Conservation (phyloP, 2,329 filamentous ascomycete genomes). For the Xylariaceae sp. region DNA sequence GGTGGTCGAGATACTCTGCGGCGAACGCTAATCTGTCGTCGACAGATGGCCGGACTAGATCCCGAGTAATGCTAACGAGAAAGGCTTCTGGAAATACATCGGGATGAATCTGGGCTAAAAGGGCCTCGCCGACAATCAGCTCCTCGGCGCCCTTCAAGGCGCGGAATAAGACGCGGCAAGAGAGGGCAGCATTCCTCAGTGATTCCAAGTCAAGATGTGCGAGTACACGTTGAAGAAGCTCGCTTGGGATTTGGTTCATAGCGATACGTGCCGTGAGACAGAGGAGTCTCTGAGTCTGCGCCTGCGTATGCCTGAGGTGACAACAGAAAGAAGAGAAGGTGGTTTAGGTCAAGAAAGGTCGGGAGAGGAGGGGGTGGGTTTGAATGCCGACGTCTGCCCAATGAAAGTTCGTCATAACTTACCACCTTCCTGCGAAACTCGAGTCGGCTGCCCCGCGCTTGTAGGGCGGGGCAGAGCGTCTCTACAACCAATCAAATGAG, state of each 20-base stretch:
- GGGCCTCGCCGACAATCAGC: slow-evolving; percentile 2
- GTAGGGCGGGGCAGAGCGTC: no score
- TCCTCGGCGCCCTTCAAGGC: slow-evolving; percentile 5
- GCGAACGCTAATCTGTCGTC: background rate
- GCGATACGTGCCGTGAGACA: no score
- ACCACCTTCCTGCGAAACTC: no score
- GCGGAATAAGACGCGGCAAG: slow-evolving; percentile 4
- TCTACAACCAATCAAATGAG: no score
- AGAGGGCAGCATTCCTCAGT: slow-evolving; percentile 6
- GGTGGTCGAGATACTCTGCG: background rate
- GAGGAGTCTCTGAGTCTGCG: no score
- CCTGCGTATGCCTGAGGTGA: no score
- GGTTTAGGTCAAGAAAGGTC: no score
- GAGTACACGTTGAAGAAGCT: slow-evolving; percentile 2
- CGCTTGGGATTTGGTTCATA: slow-evolving; percentile 3
- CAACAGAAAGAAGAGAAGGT: no score
- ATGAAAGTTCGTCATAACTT: no score
- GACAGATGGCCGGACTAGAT: background rate
- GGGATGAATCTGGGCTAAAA: slow-evolving; percentile 5
- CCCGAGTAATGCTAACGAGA: slow-evolving; percentile 1
- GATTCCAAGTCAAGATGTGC: slow-evolving; percentile 4
- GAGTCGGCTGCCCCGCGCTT: no score
- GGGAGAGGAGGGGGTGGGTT: no score
- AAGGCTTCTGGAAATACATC: slow-evolving; percentile 8
- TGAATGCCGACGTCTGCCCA: no score